Conservation (phyloP, 164 flowering plant species). For the Litsea cubeba region DNA sequence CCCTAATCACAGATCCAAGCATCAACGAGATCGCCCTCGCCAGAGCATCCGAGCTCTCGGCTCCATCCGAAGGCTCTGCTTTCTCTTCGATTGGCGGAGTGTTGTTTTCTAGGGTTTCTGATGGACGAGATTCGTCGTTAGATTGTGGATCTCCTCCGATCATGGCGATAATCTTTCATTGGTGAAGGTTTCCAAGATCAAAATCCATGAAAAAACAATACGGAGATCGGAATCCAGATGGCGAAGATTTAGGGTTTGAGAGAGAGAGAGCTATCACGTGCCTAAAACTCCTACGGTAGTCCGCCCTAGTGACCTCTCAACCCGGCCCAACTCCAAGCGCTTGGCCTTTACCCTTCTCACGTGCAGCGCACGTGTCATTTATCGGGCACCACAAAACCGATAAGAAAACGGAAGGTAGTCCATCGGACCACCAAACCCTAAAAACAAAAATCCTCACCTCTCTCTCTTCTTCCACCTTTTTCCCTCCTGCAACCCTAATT, state of each 20-base stretch:
- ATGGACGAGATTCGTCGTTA: neutral
- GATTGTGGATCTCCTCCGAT: neutral
- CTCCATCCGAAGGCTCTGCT: neutral
- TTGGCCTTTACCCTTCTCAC: neutral
- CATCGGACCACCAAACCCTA: slow-evolving; percentile 9
- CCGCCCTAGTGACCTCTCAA: no score
- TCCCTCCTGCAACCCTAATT: slow-evolving; percentile 1
- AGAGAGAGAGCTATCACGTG: no score
- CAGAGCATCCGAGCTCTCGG: slow-evolving; percentile 22
- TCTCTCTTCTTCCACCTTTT: neutral
- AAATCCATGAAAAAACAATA: neutral
- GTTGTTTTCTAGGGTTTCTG: slow-evolving; percentile 2
- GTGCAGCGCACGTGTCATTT: neutral
- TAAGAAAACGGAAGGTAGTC: slow-evolving; percentile 3
- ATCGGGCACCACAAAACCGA: neutral
- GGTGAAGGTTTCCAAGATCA: neutral
- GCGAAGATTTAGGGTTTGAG: no score
- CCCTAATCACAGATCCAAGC: slow-evolving; percentile 40
- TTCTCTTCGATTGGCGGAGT: neutral
- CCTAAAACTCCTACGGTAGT: no score
- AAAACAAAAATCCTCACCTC: neutral
- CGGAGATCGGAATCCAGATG: neutral
- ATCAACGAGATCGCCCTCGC: slow-evolving; percentile 44
- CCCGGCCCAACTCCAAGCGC: no score
- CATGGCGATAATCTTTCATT: neutral